Evolutionary conservation across 192 early-diverging fungal genomes (phyloP).

Genomic region (Paraglomus brasilianum): DNA sequence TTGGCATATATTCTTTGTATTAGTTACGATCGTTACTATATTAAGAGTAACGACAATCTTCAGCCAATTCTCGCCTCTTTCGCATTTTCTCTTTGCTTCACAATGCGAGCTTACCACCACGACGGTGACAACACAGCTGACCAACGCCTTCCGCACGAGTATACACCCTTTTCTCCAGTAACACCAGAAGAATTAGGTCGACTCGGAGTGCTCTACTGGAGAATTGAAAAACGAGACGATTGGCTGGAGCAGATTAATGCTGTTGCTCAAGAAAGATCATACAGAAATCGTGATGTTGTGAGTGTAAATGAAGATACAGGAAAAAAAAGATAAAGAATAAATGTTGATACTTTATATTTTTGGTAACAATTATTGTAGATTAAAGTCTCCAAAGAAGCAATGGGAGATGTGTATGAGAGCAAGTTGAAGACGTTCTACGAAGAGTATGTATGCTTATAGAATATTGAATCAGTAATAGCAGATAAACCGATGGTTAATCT

Average conservation of each 20-base stretch:
- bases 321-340: background rate
- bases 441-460: constrained; percentile 55
- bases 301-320: background rate
- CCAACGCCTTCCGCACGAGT: constrained; percentile 82
- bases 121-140: constrained; percentile 62
- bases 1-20: too few species aligned
- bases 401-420: constrained; percentile 84
- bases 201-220: constrained; percentile 77
- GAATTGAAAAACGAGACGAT: constrained; percentile 53
- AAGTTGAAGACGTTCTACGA: constrained; percentile 92
- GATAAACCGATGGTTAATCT: constrained; percentile 3
- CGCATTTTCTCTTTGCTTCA: too few species aligned
- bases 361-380: constrained; percentile 51
- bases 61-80: too few species aligned
- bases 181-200: constrained; percentile 61
- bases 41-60: too few species aligned
- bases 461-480: background rate
- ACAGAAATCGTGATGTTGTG: constrained; percentile 91
- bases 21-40: too few species aligned
- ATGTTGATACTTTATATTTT: background rate
- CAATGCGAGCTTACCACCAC: constrained; percentile 79
- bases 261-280: constrained; percentile 71
- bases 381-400: constrained; percentile 70
- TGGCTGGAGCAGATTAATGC: constrained; percentile 61
- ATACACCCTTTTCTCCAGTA: constrained; percentile 57